These are phyloP conservation scores for Coelastrella sp. DNA, from an alignment of 139 green algal genomes.

Conservation along the genomic window DNA sequence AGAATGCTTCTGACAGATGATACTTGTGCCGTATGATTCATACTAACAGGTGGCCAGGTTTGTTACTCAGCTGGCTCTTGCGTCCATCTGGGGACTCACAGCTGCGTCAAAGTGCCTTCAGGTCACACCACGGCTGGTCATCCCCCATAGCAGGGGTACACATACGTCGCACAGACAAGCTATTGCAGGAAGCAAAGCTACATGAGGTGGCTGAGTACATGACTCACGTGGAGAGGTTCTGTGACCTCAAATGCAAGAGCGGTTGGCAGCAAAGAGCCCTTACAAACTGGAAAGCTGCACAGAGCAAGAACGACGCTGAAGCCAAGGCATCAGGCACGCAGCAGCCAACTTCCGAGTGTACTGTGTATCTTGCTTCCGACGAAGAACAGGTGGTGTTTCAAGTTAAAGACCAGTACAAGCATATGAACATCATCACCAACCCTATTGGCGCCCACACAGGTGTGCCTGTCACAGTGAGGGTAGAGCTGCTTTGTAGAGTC, in stretches of 20 bases:
- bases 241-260: slow-evolving; percentile 7
- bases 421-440: slow-evolving; percentile 42
- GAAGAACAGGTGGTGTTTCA: background rate
- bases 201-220: slow-evolving; percentile 38
- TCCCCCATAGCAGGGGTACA: slow-evolving; percentile 28
- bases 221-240: slow-evolving; percentile 37
- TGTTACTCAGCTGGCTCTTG: slow-evolving; percentile 25
- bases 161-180: slow-evolving; percentile 36
- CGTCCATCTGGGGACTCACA: background rate
- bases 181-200: background rate
- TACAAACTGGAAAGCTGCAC: background rate
- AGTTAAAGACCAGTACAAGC: slow-evolving; percentile 3
- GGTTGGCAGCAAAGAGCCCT: slow-evolving; percentile 32
- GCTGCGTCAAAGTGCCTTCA: background rate
- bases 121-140: background rate
- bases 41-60: slow-evolving; percentile 5
- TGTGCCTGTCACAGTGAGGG: background rate
- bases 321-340: no score
- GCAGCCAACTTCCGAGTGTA: background rate
- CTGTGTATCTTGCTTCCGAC: slow-evolving; percentile 24
- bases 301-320: background rate
- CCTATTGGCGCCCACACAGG: background rate
- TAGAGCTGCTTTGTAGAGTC: background rate
- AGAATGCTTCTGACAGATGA: background rate
- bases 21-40: background rate